Percentiles rank a stretch among this genome's conserved stretches.
phyloP scores from a whole-genome alignment of 768 basidiomycete species.

The Tulasnella sp. region DNA sequence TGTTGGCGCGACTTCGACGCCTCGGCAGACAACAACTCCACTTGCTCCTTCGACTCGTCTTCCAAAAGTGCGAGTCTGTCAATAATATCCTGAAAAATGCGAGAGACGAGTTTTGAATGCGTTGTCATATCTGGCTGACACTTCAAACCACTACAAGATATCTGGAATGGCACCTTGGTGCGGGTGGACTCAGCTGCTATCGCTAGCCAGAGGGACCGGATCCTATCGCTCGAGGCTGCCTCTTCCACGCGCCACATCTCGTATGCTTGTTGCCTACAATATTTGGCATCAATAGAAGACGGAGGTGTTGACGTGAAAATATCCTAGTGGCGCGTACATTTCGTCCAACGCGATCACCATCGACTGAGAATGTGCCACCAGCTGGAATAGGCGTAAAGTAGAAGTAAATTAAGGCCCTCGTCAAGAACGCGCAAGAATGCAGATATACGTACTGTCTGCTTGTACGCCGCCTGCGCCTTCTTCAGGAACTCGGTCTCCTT shows the following conservation, averaged over 20 bases:
- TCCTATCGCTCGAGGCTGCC: conserved; percentile 2
- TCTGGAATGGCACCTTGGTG: too few species aligned
- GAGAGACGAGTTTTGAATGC: too few species aligned
- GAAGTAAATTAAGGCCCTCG: not conserved
- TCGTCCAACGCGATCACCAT: not conserved
- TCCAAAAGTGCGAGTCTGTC: not conserved
- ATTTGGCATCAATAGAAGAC: not conserved
- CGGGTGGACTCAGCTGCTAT: not conserved
- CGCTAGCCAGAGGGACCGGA: not conserved
- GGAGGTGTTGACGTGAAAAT: not conserved
- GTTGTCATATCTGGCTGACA: too few species aligned
- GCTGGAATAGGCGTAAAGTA: not conserved
- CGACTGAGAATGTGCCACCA: not conserved
- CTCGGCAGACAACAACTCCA: not conserved
- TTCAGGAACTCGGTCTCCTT: conserved; percentile 7
- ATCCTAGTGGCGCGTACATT: not conserved
- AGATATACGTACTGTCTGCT: not conserved
- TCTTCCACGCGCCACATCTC: not conserved
- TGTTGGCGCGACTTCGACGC: conserved; percentile 2
- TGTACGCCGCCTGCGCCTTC: not conserved
- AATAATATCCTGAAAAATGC: not conserved
- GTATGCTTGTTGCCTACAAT: not conserved
- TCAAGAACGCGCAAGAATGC: not conserved
- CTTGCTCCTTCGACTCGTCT: conserved; percentile 1
- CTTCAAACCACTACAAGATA: too few species aligned